These are phyloP conservation scores for Paramyrothecium sp. DNA, from an alignment of 2,329 filamentous ascomycete genomes.

Conservation along the genomic window DNA sequence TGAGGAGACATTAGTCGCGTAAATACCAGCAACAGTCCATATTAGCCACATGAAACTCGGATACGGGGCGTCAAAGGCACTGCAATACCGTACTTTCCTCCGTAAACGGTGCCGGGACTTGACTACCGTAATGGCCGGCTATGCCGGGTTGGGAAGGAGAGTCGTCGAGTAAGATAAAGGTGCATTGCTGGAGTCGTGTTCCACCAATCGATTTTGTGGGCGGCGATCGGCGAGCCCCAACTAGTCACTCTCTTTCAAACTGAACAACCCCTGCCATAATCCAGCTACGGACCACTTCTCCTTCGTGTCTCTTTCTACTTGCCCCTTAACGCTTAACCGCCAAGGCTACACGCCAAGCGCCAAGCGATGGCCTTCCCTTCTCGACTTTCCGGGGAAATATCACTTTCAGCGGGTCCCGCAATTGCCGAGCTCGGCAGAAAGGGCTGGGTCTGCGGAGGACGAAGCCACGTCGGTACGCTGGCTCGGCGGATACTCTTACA, in stretches of 20 bases:
- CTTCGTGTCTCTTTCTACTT: background rate
- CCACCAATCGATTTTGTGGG: background rate
- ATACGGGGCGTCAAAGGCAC: too few relatives aligned
- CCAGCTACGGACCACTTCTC: background rate
- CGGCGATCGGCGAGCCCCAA: background rate
- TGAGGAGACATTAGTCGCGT: too few relatives aligned
- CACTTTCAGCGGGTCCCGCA: background rate
- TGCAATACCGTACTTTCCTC: too few relatives aligned
- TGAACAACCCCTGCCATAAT: background rate
- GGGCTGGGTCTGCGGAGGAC: background rate
- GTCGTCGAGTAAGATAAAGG: background rate
- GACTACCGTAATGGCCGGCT: too few relatives aligned
- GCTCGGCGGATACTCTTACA: background rate
- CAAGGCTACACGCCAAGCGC: background rate
- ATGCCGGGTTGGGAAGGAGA: background rate
- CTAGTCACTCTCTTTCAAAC: background rate
- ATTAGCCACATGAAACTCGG: too few relatives aligned
- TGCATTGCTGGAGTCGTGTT: background rate
- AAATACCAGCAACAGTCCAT: too few relatives aligned
- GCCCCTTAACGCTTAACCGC: background rate
- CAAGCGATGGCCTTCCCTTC: background rate
- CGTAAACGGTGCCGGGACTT: too few relatives aligned
- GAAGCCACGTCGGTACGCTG: background rate
- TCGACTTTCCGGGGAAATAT: background rate
- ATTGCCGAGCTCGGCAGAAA: background rate